Evolutionary conservation across 2,329 filamentous ascomycete genomes (phyloP).

Genomic region (Trichoderma sp.): DNA sequence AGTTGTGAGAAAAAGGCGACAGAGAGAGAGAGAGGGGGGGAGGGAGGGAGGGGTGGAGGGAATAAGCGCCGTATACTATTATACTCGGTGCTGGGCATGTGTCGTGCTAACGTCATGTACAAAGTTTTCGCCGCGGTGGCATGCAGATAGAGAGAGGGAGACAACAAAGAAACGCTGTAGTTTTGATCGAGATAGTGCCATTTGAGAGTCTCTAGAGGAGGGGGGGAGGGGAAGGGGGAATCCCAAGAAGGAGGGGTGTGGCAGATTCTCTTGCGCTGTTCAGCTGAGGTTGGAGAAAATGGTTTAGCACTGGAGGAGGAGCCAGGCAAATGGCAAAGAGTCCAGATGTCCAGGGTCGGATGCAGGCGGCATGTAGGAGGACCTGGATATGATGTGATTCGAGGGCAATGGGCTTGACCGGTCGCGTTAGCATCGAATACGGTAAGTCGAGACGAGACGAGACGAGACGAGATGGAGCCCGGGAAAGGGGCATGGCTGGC

Average conservation of each 20-base stretch:
- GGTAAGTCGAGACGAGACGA: neutral
- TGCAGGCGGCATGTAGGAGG: neutral
- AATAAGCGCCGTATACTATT: neutral
- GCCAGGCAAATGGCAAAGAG: neutral
- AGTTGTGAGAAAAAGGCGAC: neutral
- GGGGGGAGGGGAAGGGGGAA: neutral
- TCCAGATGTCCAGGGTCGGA: neutral
- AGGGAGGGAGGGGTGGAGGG: neutral
- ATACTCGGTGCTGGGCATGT: neutral
- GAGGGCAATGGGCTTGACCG: neutral
- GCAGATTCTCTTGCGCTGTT: neutral
- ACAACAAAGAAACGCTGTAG: neutral
- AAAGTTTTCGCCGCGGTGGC: neutral
- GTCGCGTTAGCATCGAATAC: neutral
- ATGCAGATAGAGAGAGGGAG: neutral
- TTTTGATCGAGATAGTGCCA: neutral
- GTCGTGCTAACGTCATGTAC: neutral
- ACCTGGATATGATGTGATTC: neutral
- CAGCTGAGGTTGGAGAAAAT: slow-evolving; percentile 5
- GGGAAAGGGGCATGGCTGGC: neutral
- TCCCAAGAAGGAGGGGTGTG: neutral
- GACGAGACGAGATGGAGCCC: neutral
- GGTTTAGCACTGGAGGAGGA: neutral
- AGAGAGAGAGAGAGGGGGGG: neutral
- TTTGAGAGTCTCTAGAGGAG: neutral